These are phyloP conservation scores for Podila clonocystis DNA, from an alignment of 192 early-diverging fungal species.

Conservation along the genomic window DNA sequence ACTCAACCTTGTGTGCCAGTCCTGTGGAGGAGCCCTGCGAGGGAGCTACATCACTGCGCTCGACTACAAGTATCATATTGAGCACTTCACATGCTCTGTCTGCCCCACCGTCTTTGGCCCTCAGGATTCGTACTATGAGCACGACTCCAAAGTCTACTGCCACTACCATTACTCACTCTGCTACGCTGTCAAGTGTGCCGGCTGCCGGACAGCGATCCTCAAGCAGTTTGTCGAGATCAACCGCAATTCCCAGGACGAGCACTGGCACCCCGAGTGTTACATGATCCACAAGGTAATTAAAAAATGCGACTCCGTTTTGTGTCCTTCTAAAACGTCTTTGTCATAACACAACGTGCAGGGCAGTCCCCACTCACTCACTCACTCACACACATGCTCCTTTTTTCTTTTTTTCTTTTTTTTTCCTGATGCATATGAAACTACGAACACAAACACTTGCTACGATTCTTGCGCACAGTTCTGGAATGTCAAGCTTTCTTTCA, in stretches of 20 bases:
- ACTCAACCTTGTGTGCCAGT: slow-evolving; percentile 84
- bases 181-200: slow-evolving; percentile 94
- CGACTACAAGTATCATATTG: slow-evolving; percentile 94
- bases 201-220: slow-evolving; percentile 94
- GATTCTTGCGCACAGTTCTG: slow-evolving; percentile 57
- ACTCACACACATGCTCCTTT: too few relatives aligned
- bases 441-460: background rate
- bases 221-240: slow-evolving; percentile 97
- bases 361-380: too few relatives aligned
- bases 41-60: slow-evolving; percentile 94
- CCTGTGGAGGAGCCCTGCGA: slow-evolving; percentile 88
- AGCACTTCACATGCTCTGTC: slow-evolving; percentile 96
- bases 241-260: slow-evolving; percentile 76
- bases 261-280: slow-evolving; percentile 99
- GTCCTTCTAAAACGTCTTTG: background rate
- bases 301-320: background rate
- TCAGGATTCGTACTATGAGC: slow-evolving; percentile 96
- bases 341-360: too few relatives aligned
- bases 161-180: slow-evolving; percentile 93
- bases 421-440: background rate
- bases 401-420: background rate
- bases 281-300: slow-evolving; percentile 96
- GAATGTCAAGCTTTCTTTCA: slow-evolving; percentile 65
- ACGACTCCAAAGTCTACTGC: slow-evolving; percentile 93
- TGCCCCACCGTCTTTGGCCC: slow-evolving; percentile 94